Evolutionary conservation across 2,329 filamentous ascomycete species (phyloP).

Genomic region (Fusarium palustre): DNA sequence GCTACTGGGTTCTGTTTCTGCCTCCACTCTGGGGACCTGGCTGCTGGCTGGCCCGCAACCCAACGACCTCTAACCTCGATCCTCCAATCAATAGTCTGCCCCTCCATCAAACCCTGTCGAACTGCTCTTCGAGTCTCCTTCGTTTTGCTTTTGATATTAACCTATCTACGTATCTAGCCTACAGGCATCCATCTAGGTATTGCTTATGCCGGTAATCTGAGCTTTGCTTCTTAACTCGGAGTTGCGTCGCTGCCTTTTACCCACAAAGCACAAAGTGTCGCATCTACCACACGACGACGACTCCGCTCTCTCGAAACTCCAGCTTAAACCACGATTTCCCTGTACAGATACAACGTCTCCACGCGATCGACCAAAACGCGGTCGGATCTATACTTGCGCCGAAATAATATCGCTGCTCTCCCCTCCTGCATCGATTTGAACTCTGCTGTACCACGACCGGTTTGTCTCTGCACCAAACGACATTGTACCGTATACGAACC

Average conservation of each 20-base stretch:
- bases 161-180: conserved; percentile 21
- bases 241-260: conserved; percentile 16
- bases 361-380: conserved; percentile 21
- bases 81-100: conserved; percentile 45
- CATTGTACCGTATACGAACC: conserved; percentile 16
- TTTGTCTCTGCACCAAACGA: conserved; percentile 7
- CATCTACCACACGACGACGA: conserved; percentile 36
- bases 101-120: conserved; percentile 42
- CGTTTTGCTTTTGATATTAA: conserved; percentile 42
- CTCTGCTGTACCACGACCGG: conserved; percentile 4
- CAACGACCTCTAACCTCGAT: conserved; percentile 34
- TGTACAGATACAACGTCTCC: conserved; percentile 17
- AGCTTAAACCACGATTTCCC: conserved; percentile 24
- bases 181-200: conserved; percentile 32
- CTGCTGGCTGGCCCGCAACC: conserved; percentile 24
- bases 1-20: conserved; percentile 24
- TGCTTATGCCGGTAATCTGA: conserved; percentile 30
- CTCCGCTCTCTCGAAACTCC: conserved; percentile 37
- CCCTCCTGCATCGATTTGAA: neutral
- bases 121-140: conserved; percentile 43
- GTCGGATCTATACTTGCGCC: conserved; percentile 8
- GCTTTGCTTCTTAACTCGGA: neutral
- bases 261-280: conserved; percentile 29
- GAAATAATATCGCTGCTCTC: neutral
- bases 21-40: conserved; percentile 38